phyloP scores from a whole-genome alignment of 202 grass and related monocot species.

The Eragrostis tef region DNA sequence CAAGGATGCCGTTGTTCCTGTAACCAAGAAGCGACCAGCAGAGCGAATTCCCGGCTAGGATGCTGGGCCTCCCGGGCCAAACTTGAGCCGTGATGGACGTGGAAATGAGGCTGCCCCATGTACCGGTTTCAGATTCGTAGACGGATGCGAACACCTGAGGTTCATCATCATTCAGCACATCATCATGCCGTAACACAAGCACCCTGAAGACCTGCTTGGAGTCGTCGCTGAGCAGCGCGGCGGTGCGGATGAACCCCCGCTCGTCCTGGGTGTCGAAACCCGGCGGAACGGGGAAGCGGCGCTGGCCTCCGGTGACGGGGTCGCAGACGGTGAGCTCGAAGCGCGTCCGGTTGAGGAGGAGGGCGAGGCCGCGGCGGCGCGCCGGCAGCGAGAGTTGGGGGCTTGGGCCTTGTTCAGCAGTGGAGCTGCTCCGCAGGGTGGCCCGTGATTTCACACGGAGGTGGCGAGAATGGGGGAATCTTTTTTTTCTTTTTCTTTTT shows the following conservation, averaged over 20 bases:
- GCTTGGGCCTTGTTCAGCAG: too few relatives aligned
- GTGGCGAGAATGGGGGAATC: too few relatives aligned
- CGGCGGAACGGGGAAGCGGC: background rate
- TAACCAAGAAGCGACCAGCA: background rate
- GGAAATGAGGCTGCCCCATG: background rate
- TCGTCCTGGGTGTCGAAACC: background rate
- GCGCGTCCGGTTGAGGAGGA: background rate
- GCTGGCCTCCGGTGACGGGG: background rate
- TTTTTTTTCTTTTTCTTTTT: too few relatives aligned
- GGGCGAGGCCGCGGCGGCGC: background rate
- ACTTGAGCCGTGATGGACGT: background rate
- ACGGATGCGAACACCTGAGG: background rate
- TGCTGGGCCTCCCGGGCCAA: background rate
- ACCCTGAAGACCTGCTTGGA: background rate
- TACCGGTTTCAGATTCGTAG: background rate
- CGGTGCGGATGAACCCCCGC: background rate
- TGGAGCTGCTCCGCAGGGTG: too few relatives aligned
- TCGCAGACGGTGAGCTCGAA: background rate
- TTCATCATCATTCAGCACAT: background rate
- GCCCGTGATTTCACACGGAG: too few relatives aligned
- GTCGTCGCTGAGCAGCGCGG: too few relatives aligned
- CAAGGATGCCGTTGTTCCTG: background rate
- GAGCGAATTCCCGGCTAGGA: background rate
- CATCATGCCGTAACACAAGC: background rate
- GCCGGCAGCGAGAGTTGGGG: too few relatives aligned